These are phyloP conservation scores for Ascochyta koolunga DNA, from an alignment of 2,329 filamentous ascomycete species.

Conservation along the genomic window DNA sequence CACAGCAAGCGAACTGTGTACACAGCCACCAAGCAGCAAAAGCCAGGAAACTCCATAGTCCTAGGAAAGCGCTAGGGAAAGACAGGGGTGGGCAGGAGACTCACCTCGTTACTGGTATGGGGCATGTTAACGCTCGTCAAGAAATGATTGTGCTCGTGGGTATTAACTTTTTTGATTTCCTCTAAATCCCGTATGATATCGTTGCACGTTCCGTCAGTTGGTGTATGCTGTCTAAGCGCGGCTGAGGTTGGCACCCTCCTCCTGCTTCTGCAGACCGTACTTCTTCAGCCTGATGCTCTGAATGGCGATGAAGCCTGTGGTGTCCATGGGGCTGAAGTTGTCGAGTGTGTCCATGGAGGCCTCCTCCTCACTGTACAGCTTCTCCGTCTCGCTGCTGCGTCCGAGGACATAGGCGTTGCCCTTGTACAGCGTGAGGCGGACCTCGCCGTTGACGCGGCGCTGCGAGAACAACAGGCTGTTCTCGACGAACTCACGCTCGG, in stretches of 20 bases:
- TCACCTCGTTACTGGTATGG: too few relatives aligned
- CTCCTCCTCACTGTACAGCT: conserved; percentile 71
- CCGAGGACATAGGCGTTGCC: conserved; percentile 67
- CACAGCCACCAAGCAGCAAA: too few relatives aligned
- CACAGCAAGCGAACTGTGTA: too few relatives aligned
- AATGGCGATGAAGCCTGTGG: conserved; percentile 72
- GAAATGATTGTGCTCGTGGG: background rate
- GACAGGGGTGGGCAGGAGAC: too few relatives aligned
- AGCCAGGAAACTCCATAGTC: too few relatives aligned
- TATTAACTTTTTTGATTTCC: conserved; percentile 5
- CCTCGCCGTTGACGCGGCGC: conserved; percentile 53
- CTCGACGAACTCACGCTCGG: conserved; percentile 74
- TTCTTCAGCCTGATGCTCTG: conserved; percentile 65
- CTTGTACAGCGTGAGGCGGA: conserved; percentile 71
- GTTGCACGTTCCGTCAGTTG: background rate
- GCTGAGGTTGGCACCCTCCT: conserved; percentile 42
- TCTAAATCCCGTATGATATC: conserved; percentile 6
- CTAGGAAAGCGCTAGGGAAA: too few relatives aligned
- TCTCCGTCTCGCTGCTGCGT: conserved; percentile 67
- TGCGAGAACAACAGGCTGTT: conserved; percentile 56
- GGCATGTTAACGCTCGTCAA: too few relatives aligned
- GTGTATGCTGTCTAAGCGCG: conserved; percentile 19
- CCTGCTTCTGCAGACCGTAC: conserved; percentile 47
- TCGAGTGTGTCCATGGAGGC: conserved; percentile 73
- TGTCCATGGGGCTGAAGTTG: conserved; percentile 70